phyloP scores from a whole-genome alignment of 2,329 filamentous ascomycete genomes.

The Claviceps humidiphila region DNA sequence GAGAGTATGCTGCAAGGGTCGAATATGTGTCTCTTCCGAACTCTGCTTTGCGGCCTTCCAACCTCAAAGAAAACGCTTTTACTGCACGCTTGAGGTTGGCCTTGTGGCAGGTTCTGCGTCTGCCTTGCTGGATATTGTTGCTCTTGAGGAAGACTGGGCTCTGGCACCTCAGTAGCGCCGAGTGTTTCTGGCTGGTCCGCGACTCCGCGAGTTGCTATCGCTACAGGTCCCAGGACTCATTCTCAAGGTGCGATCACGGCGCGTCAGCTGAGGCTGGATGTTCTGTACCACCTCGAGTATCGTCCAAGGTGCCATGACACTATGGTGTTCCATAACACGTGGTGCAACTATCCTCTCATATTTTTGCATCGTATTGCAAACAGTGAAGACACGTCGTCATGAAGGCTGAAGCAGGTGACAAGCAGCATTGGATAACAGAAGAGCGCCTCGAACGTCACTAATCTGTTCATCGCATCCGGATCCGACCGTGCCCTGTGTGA shows the following conservation, averaged over 20 bases:
- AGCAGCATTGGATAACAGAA: conserved; percentile 16
- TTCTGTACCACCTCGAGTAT: conserved; percentile 29
- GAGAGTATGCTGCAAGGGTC: conserved; percentile 28
- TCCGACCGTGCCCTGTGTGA: no score
- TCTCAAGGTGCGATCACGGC: conserved; percentile 26
- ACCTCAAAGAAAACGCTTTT: conserved; percentile 25
- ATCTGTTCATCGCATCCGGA: conserved; percentile 4
- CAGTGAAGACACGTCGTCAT: neutral
- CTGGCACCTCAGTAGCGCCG: conserved; percentile 33
- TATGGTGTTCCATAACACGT: conserved; percentile 19
- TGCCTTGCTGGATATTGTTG: conserved; percentile 28
- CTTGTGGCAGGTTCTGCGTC: conserved; percentile 29
- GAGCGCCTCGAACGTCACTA: conserved; percentile 23
- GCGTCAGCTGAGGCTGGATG: conserved; percentile 30
- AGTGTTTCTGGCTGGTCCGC: conserved; percentile 17
- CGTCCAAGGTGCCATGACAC: conserved; percentile 24
- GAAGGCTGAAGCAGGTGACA: conserved; percentile 14
- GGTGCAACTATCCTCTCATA: conserved; percentile 25
- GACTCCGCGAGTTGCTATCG: conserved; percentile 23
- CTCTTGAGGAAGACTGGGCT: conserved; percentile 27
- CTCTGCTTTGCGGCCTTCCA: conserved; percentile 30
- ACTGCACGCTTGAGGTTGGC: conserved; percentile 30
- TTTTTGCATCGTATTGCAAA: conserved; percentile 15
- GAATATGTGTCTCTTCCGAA: conserved; percentile 39
- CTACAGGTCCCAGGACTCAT: conserved; percentile 26